These are phyloP conservation scores for Helotiales sp. DNA, from an alignment of 2,329 filamentous ascomycete genomes.

Conservation along the genomic window DNA sequence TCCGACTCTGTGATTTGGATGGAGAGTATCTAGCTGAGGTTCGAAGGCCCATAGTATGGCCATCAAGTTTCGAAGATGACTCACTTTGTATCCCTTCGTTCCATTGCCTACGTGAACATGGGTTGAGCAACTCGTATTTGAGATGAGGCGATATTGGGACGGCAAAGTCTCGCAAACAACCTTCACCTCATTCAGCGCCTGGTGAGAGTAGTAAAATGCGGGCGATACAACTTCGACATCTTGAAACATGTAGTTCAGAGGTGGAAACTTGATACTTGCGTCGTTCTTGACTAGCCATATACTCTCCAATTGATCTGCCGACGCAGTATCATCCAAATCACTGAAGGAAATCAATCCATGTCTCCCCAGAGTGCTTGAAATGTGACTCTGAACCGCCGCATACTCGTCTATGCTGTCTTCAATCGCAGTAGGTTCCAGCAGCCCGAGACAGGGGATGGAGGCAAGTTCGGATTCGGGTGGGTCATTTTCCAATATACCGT, in stretches of 20 bases:
- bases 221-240: constrained; percentile 34
- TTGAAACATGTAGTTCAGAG: constrained; percentile 3
- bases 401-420: not conserved
- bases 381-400: not conserved
- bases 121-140: constrained; percentile 38
- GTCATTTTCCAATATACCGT: not conserved
- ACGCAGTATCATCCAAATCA: not conserved
- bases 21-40: constrained; percentile 38
- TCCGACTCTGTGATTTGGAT: constrained; percentile 23
- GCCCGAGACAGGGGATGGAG: not conserved
- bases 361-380: not conserved
- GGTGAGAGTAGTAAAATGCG: constrained; percentile 16
- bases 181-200: constrained; percentile 14
- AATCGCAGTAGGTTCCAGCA: not conserved
- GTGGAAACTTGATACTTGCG: not conserved
- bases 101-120: constrained; percentile 45
- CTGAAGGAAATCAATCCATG: not conserved
- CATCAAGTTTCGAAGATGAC: constrained; percentile 39
- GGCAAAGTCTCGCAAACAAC: constrained; percentile 26
- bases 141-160: constrained; percentile 27
- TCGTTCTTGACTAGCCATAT: not conserved
- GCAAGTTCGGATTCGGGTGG: not conserved
- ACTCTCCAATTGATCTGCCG: not conserved
- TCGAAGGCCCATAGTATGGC: constrained; percentile 41
- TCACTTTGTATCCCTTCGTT: constrained; percentile 30